Evolutionary conservation across 192 early-diverging fungal species (phyloP).

Genomic region (Thamnidium elegans): DNA sequence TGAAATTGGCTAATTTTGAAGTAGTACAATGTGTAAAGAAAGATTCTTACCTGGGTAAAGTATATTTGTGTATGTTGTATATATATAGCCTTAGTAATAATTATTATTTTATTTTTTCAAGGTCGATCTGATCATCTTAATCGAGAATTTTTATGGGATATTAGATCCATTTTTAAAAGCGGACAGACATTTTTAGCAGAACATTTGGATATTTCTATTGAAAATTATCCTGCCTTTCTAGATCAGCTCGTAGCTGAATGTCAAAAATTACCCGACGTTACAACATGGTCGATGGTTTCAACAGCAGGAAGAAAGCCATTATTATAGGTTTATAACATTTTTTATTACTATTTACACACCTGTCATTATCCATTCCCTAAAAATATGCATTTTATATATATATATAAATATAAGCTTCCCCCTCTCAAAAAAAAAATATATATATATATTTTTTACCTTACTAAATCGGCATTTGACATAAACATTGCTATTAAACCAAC

Average conservation of each 20-base stretch:
- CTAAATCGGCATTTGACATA: conserved; percentile 13
- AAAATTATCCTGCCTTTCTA: conserved; percentile 24
- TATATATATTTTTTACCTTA: not conserved
- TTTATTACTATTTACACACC: not conserved
- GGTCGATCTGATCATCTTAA: conserved; percentile 14
- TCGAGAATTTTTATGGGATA: conserved; percentile 21
- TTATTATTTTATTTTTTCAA: not conserved
- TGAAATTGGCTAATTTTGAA: conserved; percentile 13
- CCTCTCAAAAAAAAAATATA: not conserved
- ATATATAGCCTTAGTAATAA: too few species aligned
- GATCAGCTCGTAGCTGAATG: conserved; percentile 2
- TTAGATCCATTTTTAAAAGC: conserved; percentile 17
- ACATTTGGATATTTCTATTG: conserved; percentile 1
- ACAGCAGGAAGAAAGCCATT: conserved; percentile 10
- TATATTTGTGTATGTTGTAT: not conserved
- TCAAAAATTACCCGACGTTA: conserved; percentile 11
- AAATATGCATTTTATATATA: too few species aligned
- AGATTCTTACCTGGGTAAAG: conserved; percentile 7
- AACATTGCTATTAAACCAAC: conserved; percentile 13
- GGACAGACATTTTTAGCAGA: conserved; percentile 14
- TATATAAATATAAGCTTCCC: too few species aligned
- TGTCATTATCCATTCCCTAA: not conserved
- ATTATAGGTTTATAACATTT: not conserved
- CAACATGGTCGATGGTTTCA: conserved; percentile 14
- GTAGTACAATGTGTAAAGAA: conserved; percentile 11